Conservation (phyloP, 768 basidiomycete genomes). For the Lactifluus rugatus region DNA sequence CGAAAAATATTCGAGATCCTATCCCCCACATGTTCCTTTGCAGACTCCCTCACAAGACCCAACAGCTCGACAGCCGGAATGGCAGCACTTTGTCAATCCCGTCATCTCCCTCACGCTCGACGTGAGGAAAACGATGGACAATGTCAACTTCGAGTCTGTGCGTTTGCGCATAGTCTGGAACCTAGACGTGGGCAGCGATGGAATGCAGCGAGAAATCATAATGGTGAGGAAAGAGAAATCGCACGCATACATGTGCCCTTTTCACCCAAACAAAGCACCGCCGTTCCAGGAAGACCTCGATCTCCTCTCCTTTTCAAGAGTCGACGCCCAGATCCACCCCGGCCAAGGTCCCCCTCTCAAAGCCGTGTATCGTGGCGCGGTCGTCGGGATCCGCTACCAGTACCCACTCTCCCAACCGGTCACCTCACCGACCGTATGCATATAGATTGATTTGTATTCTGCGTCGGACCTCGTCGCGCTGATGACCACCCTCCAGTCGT, state of each 20-base stretch:
- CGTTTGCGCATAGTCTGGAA: constrained; percentile 57
- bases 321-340: constrained; percentile 22
- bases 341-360: constrained; percentile 63
- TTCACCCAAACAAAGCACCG: not conserved
- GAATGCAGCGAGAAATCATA: constrained; percentile 44
- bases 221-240: constrained; percentile 44
- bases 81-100: constrained; percentile 75
- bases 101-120: constrained; percentile 54
- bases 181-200: constrained; percentile 33
- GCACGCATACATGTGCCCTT: constrained; percentile 2
- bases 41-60: constrained; percentile 16
- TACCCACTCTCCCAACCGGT: constrained; percentile 33
- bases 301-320: constrained; percentile 51
- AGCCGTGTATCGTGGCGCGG: constrained; percentile 64
- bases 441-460: not conserved
- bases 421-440: constrained; percentile 8
- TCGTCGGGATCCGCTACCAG: constrained; percentile 69
- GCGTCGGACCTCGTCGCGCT: not conserved
- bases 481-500: constrained; percentile 35
- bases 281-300: constrained; percentile 66
- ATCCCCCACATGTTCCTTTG: constrained; percentile 27
- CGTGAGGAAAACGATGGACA: constrained; percentile 35
- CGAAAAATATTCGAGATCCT: constrained; percentile 60
- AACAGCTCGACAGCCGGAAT: constrained; percentile 36
- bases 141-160: constrained; percentile 47